Evolutionary conservation across 768 basidiomycete species (phyloP), one percentile per base, ranked within the genome.

Genomic region (Serendipita sp.): DNA sequence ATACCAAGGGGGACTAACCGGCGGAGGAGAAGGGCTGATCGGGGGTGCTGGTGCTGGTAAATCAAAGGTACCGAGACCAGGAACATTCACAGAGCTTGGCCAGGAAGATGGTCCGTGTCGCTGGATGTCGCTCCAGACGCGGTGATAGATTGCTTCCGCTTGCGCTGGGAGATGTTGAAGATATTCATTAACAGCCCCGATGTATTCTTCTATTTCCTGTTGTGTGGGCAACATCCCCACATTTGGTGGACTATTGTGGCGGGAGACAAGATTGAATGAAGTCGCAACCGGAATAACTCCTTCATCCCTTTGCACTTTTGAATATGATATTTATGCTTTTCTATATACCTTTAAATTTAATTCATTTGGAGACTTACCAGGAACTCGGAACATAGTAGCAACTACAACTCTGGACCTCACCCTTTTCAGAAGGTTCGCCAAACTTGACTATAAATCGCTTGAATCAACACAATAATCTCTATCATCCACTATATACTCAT

Each of bases 61-160:
- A 66, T 87, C 81, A 68, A 88, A 87, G 68, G 83, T 79, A 8
- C 86, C 85, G 1, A 89, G 79, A 40, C 79, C 79, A 16, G 86
- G 84, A 52, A 87, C 74, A 68, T 75, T 80, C 63, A 89, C 77
- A 50, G 80, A 79, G 58, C 74, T 63, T 23, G 78, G 74, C 11
- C 77, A 65, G n/a, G 72, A 71, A 66, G 76, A 73, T 16, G 86
- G 88, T 27, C 90, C 88, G 71, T 87, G 90, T 64, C 90, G 84
- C 53, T 86, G 79, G 66, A 92, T 81, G 70, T 92, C 89, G 27
- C 81, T 73, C 86, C 87, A 90, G 64, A 91, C 76, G 29, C 83
- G 80, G 67, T 86, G 79, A 23, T 84, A 73, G 34, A 82, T 79
- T 16, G 46, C 63, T 29, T 43, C 50, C 1, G 64, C 43, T 16